A percentile compares a stretch with the other conserved stretches of the same genome.
These are phyloP conservation scores for Erigeron philadelphicus DNA, from an alignment of 140 eudicot genomes.

Conservation along the genomic window DNA sequence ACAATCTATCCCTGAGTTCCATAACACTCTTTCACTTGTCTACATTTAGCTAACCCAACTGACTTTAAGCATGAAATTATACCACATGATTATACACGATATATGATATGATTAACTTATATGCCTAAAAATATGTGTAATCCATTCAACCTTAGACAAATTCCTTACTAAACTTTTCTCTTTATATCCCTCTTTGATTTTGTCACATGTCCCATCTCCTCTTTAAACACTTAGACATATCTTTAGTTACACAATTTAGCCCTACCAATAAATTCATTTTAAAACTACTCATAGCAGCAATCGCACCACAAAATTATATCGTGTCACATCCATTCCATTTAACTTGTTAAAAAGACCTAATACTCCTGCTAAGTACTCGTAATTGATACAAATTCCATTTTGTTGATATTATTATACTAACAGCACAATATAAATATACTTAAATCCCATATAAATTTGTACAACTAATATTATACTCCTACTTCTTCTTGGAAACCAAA, in stretches of 20 bases:
- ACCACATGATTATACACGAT: no score
- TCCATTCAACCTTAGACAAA: no score
- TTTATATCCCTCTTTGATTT: no score
- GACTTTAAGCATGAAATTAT: background rate
- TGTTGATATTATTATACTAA: background rate
- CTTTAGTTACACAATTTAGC: no score
- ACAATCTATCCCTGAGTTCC: background rate
- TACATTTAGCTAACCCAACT: slow-evolving; percentile 6
- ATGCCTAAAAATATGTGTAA: no score
- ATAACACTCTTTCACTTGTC: background rate
- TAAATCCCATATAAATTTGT: background rate
- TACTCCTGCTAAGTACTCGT: background rate
- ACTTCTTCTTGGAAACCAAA: background rate
- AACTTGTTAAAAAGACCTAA: background rate
- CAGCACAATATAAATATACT: background rate
- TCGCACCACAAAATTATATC: slow-evolving; percentile 3
- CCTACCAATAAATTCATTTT: background rate
- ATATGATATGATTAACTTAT: no score
- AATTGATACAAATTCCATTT: background rate
- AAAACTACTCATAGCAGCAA: slow-evolving; percentile 6
- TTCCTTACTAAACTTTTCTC: background rate
- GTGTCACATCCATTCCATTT: slow-evolving; percentile 7
- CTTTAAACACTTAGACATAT: no score
- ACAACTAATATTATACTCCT: background rate
- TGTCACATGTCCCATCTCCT: no score